Percentiles rank a stretch among this genome's conserved stretches.
These are phyloP conservation scores for Fusarium sterilihyphosum DNA, from an alignment of 2,329 filamentous ascomycete species.

Conservation along the genomic window DNA sequence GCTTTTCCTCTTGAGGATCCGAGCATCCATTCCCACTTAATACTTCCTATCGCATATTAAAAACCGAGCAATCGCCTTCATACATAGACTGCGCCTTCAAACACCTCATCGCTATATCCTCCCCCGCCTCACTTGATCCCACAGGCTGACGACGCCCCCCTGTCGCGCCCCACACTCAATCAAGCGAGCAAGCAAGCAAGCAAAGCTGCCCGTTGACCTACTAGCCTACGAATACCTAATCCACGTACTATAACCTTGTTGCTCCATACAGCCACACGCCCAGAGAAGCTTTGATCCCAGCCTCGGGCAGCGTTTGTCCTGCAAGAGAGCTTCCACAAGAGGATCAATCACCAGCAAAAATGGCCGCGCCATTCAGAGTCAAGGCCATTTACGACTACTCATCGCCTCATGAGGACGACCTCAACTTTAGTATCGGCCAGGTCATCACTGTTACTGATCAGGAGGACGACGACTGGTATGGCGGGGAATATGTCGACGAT, in stretches of 20 bases:
- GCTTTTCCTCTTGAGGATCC: slow-evolving; percentile 25
- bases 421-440: slow-evolving; percentile 85
- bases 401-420: slow-evolving; percentile 93
- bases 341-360: slow-evolving; percentile 55
- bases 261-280: slow-evolving; percentile 40
- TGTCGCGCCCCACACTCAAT: slow-evolving; percentile 44
- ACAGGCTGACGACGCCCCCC: slow-evolving; percentile 46
- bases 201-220: slow-evolving; percentile 35
- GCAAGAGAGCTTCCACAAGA: slow-evolving; percentile 40
- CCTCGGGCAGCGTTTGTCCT: slow-evolving; percentile 44
- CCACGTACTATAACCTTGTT: slow-evolving; percentile 30
- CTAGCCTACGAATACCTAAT: slow-evolving; percentile 18
- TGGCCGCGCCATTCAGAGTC: slow-evolving; percentile 88
- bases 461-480: slow-evolving; percentile 95
- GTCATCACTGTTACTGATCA: slow-evolving; percentile 93
- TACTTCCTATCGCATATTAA: slow-evolving; percentile 11
- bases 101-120: slow-evolving; percentile 19
- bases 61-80: slow-evolving; percentile 29
- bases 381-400: slow-evolving; percentile 95
- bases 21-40: slow-evolving; percentile 15
- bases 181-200: slow-evolving; percentile 31
- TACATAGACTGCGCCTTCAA: slow-evolving; percentile 31
- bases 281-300: slow-evolving; percentile 41
- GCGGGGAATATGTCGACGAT: slow-evolving; percentile 84
- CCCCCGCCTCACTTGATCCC: slow-evolving; percentile 40